Evolutionary conservation across 2,329 filamentous ascomycete genomes (phyloP), one percentile per base, ranked within the genome.

Genomic region (Septoria petroselini): DNA sequence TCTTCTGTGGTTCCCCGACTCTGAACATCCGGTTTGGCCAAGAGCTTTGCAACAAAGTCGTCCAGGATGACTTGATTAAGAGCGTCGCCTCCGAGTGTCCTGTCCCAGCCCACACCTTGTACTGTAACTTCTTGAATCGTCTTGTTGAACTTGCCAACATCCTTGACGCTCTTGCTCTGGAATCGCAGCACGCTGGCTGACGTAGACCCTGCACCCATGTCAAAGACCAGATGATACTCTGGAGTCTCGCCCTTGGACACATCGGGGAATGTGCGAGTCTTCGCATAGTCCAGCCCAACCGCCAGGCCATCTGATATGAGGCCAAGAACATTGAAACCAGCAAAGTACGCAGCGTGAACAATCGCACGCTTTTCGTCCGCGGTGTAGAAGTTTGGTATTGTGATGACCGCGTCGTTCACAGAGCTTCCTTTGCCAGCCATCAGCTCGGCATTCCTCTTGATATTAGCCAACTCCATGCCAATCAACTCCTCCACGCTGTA

Each of bases 141-240:
- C 80, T 97, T 97, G 77, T 96, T 97, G 75, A 82, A 91, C 69
- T 87, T 90, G 58, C 90, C 91, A 48, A 91, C 73, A 62, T 96
- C 91, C 77, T 97, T 98, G 55, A 97, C 85, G 1, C 80, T 84
- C 61, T 85, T 84, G 66, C 87, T 86, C 70, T 96, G 91, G 73
- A 98, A 95, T 63, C 84, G 86, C 67, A 98, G 73, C 44, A 98
- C 76, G 5, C 90, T 93, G 3, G 91, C 91, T 62, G 89, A 95
- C 25, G 91, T 87, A 38, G 89, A 96, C 3, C 93, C 93, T 59
- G 93, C 91, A 59, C 93, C 93, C 91, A 98, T 97, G 67, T 98
- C 93, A 65, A 93, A 98, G 23, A 98, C 82, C 68, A 98, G 73
- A 72, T 98, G 89, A 62, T 91, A 82, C 71, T 98, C 93, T 0